These are phyloP conservation scores for Wallemia ichthyophaga DNA, from an alignment of 1,284 basidiomycete genomes.

Conservation along the genomic window DNA sequence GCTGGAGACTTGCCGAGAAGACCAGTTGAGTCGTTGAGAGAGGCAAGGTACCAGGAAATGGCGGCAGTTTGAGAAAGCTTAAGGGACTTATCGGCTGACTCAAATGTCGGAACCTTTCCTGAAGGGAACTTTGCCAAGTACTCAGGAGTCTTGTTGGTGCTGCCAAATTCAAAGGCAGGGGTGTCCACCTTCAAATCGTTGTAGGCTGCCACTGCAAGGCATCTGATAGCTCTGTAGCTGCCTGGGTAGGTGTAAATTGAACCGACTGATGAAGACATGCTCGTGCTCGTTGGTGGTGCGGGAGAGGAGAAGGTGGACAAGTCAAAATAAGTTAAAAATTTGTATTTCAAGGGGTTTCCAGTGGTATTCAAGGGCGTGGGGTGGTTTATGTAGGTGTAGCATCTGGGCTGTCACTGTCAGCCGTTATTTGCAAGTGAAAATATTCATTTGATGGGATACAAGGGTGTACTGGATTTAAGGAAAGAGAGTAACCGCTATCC, in stretches of 20 bases:
- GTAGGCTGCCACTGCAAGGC: slow-evolving; percentile 37
- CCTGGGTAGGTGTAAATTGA: slow-evolving; percentile 3
- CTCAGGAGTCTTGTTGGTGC: slow-evolving; percentile 46
- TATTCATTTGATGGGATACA: too few species aligned
- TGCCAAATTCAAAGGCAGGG: slow-evolving; percentile 27
- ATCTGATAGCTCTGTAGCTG: slow-evolving; percentile 9
- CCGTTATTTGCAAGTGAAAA: too few species aligned
- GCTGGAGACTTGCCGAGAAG: slow-evolving; percentile 28
- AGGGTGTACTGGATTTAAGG: too few species aligned
- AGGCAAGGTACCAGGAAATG: slow-evolving; percentile 55
- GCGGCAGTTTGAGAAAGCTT: slow-evolving; percentile 44
- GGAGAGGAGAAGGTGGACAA: not conserved
- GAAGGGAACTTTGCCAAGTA: slow-evolving; percentile 49
- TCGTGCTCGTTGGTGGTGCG: not conserved
- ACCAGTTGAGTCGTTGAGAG: slow-evolving; percentile 32
- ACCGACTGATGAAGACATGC: slow-evolving; percentile 4
- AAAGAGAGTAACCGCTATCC: too few species aligned
- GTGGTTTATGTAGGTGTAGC: too few species aligned
- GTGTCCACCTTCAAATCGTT: slow-evolving; percentile 35
- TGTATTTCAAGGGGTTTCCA: not conserved
- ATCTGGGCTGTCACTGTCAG: too few species aligned
- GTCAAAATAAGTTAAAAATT: not conserved
- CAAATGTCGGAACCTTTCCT: slow-evolving; percentile 59
- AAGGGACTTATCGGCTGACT: slow-evolving; percentile 40
- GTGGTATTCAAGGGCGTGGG: too few species aligned